Evolutionary conservation across 2,329 filamentous ascomycete genomes (phyloP), one percentile per base, ranked within the genome.

Genomic region (Diaporthe humulicola): DNA sequence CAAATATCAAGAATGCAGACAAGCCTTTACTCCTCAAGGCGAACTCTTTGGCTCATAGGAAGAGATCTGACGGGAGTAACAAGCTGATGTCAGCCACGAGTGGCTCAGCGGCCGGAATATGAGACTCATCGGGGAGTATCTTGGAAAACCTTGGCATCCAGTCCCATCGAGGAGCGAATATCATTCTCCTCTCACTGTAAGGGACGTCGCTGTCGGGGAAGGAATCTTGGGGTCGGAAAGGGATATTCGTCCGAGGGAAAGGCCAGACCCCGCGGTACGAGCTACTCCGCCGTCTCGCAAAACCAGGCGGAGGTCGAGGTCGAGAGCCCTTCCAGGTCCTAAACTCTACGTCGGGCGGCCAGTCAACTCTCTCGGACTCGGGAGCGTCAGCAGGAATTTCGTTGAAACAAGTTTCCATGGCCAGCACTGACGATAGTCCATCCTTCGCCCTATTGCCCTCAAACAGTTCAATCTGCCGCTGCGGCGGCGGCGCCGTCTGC

Each of bases 361-460:
- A 73, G 54, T 70, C 72, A 10, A 58, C 40, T 17, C 25, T 30
- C 33, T 70, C 64, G 19, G 28, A 36, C 6, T 61, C 52, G 22
- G 52, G n/a, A 8, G 33, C 15, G 52, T 60, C 52, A 17, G 40
- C 19, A 22, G 64, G 40, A 19, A 70, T 50, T 54, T 70, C 72
- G 25, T 73, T 70, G 42, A 73, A 73, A 33, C 72, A 73, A 19
- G 30, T 60, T 14, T 73, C 42, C 61, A 52, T 70, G 25, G 72
- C 72, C 17, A 73, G 33, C 1, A 73, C 72, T 19, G 36, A 15
- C 4, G 72, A 73, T 15, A 73, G 64, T 14, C 52, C 64, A 8
- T 71, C 57, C 1, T 9, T 48, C 25, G 38, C 25, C 45, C 28
- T 48, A 4, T 17, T 70, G 12, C 72, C 72, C 17, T 9, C 9